Percentiles rank a stretch among this genome's conserved stretches.
These are phyloP conservation scores for Syncephalastrum monosporum DNA, from an alignment of 371 early-diverging fungal genomes.

Conservation along the genomic window DNA sequence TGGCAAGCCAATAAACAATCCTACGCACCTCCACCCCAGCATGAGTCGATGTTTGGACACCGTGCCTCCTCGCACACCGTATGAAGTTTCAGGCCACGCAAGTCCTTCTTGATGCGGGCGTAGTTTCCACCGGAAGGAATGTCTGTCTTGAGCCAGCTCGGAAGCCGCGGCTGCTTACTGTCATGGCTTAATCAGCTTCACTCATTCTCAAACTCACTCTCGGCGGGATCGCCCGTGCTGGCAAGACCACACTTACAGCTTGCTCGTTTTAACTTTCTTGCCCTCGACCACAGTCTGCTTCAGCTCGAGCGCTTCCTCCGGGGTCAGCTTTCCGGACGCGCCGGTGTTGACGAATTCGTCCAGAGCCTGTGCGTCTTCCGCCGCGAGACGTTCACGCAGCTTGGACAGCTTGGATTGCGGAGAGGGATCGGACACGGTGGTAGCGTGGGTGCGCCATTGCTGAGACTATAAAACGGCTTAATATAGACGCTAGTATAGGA, in stretches of 20 bases:
- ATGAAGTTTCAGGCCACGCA: slow-evolving; percentile 89
- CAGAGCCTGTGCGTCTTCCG: slow-evolving; percentile 57
- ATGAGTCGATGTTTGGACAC: slow-evolving; percentile 98
- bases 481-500: too few species aligned
- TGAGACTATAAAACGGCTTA: slow-evolving; percentile 6
- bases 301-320: slow-evolving; percentile 66
- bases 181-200: not conserved
- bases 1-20: not conserved
- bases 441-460: slow-evolving; percentile 25
- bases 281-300: slow-evolving; percentile 55
- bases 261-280: slow-evolving; percentile 41
- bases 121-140: slow-evolving; percentile 87
- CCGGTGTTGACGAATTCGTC: slow-evolving; percentile 70
- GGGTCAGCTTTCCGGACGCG: slow-evolving; percentile 50
- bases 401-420: slow-evolving; percentile 44
- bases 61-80: slow-evolving; percentile 96
- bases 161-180: slow-evolving; percentile 72
- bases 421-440: slow-evolving; percentile 29
- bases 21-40: slow-evolving; percentile 87
- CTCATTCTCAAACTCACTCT: not conserved
- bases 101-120: slow-evolving; percentile 80
- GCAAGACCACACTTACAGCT: slow-evolving; percentile 30
- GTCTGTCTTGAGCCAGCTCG: slow-evolving; percentile 93
- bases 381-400: slow-evolving; percentile 41
- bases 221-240: too few species aligned